Conservation (phyloP, 352 stramenopile species). For the Phytophthora pistaciae region DNA sequence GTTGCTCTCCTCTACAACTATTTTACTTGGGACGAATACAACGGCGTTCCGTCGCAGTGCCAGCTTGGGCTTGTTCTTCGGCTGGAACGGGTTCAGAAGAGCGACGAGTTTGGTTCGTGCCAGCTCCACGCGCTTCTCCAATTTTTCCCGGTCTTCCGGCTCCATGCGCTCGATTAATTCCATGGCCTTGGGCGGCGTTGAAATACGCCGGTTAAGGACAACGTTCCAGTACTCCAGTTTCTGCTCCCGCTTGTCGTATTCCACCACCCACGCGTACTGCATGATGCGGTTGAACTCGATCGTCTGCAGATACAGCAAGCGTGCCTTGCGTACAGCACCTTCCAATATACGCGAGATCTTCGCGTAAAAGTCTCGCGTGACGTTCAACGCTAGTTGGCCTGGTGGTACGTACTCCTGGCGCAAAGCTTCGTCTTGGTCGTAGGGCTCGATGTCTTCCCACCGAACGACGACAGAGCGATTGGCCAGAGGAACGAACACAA, state of each 20-base stretch:
- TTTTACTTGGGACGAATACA: conserved; percentile 34
- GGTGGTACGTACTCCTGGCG: conserved; percentile 53
- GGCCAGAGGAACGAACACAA: conserved; percentile 66
- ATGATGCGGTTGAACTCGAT: conserved; percentile 76
- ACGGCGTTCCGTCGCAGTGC: conserved; percentile 52
- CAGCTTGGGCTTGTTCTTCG: conserved; percentile 53
- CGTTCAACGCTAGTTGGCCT: conserved; percentile 34
- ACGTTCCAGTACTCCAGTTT: conserved; percentile 82
- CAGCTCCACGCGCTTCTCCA: conserved; percentile 64
- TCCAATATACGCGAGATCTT: conserved; percentile 51
- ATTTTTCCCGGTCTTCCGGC: conserved; percentile 48
- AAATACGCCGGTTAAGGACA: conserved; percentile 68
- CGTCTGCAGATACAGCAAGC: conserved; percentile 68
- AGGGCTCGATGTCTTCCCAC: conserved; percentile 60
- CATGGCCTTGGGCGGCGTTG: conserved; percentile 63
- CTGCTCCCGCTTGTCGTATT: conserved; percentile 64
- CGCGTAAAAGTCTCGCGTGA: conserved; percentile 46
- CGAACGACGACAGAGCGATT: conserved; percentile 67
- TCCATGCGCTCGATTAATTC: conserved; percentile 72
- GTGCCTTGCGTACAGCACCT: conserved; percentile 39
- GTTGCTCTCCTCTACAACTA: conserved; percentile 7
- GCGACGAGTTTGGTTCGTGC: conserved; percentile 63
- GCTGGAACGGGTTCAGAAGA: conserved; percentile 65
- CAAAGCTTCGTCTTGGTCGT: conserved; percentile 53
- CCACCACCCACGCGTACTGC: conserved; percentile 75